A percentile compares a stretch with the other conserved stretches of the same genome.
phyloP scores from a whole-genome alignment of 1,284 basidiomycete species.

The Sporisorium scitamineum region DNA sequence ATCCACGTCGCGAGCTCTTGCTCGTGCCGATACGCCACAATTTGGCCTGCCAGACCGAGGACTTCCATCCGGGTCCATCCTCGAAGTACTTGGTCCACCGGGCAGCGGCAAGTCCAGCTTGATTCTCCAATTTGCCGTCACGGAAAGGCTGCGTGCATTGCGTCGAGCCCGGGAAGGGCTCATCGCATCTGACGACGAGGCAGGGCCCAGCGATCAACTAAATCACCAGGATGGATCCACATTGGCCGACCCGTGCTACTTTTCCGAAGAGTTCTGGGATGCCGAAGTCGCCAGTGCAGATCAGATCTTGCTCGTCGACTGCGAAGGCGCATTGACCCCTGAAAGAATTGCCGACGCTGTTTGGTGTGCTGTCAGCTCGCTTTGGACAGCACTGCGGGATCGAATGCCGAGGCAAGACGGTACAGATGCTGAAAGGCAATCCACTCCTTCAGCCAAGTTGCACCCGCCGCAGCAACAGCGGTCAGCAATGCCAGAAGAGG shows the following conservation, averaged over 20 bases:
- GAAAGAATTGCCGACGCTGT: constrained; percentile 35
- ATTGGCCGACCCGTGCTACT: constrained; percentile 16
- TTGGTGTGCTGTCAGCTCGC: constrained; percentile 19
- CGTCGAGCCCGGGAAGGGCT: constrained; percentile 20
- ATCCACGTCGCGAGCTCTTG: not conserved
- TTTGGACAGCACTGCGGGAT: constrained; percentile 16
- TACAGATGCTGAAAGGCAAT: not conserved
- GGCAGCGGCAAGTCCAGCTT: constrained; percentile 41
- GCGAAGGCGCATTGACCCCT: constrained; percentile 41
- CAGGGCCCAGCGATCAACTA: not conserved
- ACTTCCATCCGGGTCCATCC: constrained; percentile 36
- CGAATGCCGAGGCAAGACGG: not conserved
- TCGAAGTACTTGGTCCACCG: constrained; percentile 43
- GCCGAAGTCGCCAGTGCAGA: constrained; percentile 37
- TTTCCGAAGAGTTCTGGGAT: constrained; percentile 49
- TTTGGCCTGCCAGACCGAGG: constrained; percentile 21
- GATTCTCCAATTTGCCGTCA: constrained; percentile 33
- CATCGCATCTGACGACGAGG: not conserved
- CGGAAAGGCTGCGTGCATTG: constrained; percentile 36
- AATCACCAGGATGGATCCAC: not conserved
- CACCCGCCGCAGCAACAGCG: constrained; percentile 6
- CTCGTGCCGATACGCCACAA: not conserved
- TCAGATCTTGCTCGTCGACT: constrained; percentile 43
- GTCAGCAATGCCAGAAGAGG: constrained; percentile 32
- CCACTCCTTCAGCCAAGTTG: not conserved